Evolutionary conservation across 2,329 filamentous ascomycete species (phyloP).

Genomic region (Diaporthe sp.): DNA sequence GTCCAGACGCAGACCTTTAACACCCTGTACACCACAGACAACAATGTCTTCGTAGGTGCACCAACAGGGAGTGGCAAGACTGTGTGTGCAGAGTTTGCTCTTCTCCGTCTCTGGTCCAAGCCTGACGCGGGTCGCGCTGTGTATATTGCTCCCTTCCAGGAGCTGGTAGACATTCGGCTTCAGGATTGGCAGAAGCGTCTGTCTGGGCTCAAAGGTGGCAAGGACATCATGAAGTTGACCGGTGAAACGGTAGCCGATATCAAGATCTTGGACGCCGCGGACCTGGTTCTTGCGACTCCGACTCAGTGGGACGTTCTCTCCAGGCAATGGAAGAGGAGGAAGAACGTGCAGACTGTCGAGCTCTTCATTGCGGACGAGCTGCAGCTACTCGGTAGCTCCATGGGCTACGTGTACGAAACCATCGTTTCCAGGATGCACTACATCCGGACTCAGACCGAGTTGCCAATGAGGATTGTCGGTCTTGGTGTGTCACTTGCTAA

Average conservation of each 20-base stretch:
- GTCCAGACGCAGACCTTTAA: conserved; percentile 98
- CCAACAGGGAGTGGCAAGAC: conserved; percentile 97
- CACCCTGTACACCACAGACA: conserved; percentile 87
- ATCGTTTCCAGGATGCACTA: conserved; percentile 98
- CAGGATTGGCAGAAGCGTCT: conserved; percentile 89
- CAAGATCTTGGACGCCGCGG: conserved; percentile 86
- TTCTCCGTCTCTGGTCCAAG: conserved; percentile 88
- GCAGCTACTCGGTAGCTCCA: conserved; percentile 88
- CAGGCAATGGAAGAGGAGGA: conserved; percentile 94
- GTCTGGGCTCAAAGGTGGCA: conserved; percentile 78
- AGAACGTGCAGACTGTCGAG: conserved; percentile 91
- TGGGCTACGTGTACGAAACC: conserved; percentile 93
- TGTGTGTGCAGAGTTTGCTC: conserved; percentile 92
- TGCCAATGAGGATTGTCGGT: conserved; percentile 86
- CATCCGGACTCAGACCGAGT: conserved; percentile 88
- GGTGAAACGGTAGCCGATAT: conserved; percentile 93
- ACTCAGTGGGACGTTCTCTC: conserved; percentile 96
- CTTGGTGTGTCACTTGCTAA: conserved; percentile 93
- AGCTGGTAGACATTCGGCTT: conserved; percentile 84
- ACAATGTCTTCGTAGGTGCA: conserved; percentile 94
- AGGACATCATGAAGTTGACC: conserved; percentile 90
- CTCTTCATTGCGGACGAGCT: conserved; percentile 96
- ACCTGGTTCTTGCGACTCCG: conserved; percentile 92
- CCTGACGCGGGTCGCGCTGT: conserved; percentile 81
- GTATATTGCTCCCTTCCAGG: conserved; percentile 95